phyloP scores from a whole-genome alignment of 2,329 filamentous ascomycete species.

The Ophiognomonia clavigignenti-juglandacearum region DNA sequence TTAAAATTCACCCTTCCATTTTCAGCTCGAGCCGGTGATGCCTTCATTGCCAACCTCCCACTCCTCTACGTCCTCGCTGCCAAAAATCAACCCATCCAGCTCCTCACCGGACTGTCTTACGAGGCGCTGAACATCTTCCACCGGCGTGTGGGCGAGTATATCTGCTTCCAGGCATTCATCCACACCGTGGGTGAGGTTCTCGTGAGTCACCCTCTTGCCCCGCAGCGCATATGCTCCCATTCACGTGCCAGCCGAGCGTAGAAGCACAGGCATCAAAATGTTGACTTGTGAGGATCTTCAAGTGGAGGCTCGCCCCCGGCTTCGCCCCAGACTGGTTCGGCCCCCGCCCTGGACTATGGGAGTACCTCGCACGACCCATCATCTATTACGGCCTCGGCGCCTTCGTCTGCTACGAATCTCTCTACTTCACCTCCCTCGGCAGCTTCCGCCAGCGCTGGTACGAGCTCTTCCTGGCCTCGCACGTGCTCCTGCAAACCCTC shows the following conservation, averaged over 20 bases:
- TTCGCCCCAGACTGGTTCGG: slow-evolving; percentile 43
- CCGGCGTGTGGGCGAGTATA: slow-evolving; percentile 55
- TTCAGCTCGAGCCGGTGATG: slow-evolving; percentile 50
- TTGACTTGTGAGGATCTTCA: too few relatives aligned
- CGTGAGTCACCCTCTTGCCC: too few relatives aligned
- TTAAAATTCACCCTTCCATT: slow-evolving; percentile 50
- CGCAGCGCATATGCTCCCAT: too few relatives aligned
- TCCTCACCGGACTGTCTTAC: slow-evolving; percentile 60
- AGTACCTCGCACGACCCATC: slow-evolving; percentile 47
- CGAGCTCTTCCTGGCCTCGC: slow-evolving; percentile 55
- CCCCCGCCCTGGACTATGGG: slow-evolving; percentile 29
- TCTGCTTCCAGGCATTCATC: slow-evolving; percentile 54
- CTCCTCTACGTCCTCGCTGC: slow-evolving; percentile 59
- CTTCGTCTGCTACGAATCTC: slow-evolving; percentile 52
- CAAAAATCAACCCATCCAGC: slow-evolving; percentile 60
- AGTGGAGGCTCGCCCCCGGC: slow-evolving; percentile 52
- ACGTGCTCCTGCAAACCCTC: slow-evolving; percentile 51
- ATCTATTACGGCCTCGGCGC: slow-evolving; percentile 50
- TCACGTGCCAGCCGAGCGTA: too few relatives aligned
- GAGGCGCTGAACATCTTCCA: slow-evolving; percentile 63
- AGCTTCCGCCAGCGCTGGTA: slow-evolving; percentile 58
- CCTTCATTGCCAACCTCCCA: slow-evolving; percentile 45
- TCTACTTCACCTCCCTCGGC: slow-evolving; percentile 57
- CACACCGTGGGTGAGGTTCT: slow-evolving; percentile 51
- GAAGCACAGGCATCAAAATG: too few relatives aligned